phyloP scores from a whole-genome alignment of 176 grass and related monocot genomes.

The Poa annua region DNA sequence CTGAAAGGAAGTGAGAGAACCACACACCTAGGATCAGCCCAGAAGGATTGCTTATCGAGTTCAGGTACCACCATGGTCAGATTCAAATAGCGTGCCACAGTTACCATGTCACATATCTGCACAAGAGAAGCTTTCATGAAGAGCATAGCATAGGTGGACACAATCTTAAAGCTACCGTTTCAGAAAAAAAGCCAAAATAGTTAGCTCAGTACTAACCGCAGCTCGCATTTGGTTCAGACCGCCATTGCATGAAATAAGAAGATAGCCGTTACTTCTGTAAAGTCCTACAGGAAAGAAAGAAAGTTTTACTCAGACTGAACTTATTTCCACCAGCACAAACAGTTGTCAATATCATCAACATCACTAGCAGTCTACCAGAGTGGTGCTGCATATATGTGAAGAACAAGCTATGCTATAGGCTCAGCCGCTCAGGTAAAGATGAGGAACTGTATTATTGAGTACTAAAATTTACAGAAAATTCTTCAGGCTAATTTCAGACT shows the following conservation, averaged over 20 bases:
- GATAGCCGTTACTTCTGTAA: constrained; percentile 92
- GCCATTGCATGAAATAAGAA: constrained; percentile 88
- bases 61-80: constrained; percentile 92
- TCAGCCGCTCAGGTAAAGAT: constrained; percentile 4
- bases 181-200: constrained; percentile 16
- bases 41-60: constrained; percentile 99
- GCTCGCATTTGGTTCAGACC: constrained; percentile 98
- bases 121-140: constrained; percentile 41
- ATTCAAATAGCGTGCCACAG: constrained; percentile 87
- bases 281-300: constrained; percentile 55
- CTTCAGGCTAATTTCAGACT: background rate
- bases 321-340: constrained; percentile 9
- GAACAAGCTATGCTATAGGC: background rate
- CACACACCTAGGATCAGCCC: constrained; percentile 94
- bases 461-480: constrained; percentile 1
- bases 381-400: constrained; percentile 29
- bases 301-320: constrained; percentile 32
- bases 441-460: constrained; percentile 36
- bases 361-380: constrained; percentile 21
- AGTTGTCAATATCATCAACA: constrained; percentile 19
- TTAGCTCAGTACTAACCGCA: constrained; percentile 61
- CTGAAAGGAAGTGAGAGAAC: constrained; percentile 3
- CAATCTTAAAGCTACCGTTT: constrained; percentile 4
- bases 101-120: constrained; percentile 98
- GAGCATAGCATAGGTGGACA: constrained; percentile 17